Evolutionary conservation across 257 asterid species (phyloP).

Genomic region (Rauvolfia tetraphylla): DNA sequence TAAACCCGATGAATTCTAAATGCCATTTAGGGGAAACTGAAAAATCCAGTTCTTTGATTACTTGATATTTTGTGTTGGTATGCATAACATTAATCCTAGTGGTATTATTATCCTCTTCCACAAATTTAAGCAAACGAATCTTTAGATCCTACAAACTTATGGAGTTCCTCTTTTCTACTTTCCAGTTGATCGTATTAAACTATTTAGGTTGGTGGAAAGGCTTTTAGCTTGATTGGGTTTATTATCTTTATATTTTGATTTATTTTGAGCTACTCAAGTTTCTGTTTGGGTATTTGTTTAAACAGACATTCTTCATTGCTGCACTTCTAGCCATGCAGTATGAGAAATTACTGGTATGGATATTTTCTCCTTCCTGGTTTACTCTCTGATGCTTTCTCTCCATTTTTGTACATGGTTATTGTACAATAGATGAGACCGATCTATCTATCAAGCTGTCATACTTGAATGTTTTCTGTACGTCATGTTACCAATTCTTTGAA

Average conservation of each 20-base stretch:
- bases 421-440: background rate
- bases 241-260: background rate
- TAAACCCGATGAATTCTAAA: background rate
- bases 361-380: background rate
- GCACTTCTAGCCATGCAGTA: slow-evolving; percentile 78
- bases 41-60: background rate
- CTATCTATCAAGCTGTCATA: background rate
- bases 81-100: background rate
- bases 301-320: slow-evolving; percentile 81
- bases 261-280: background rate
- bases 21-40: background rate
- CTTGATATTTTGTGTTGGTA: background rate
- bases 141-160: background rate
- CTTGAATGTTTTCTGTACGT: background rate
- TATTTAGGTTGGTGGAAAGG: background rate
- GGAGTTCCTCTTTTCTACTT: background rate
- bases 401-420: background rate
- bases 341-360: slow-evolving; percentile 59
- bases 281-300: slow-evolving; percentile 18
- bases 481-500: background rate
- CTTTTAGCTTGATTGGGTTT: background rate
- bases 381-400: background rate
- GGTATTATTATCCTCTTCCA: background rate
- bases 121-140: background rate
- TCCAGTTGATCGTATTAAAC: background rate